A percentile compares a stretch with the other conserved stretches of the same genome.
Conservation (phyloP, 2,329 filamentous ascomycete species). For the Dendryphion nanum region DNA sequence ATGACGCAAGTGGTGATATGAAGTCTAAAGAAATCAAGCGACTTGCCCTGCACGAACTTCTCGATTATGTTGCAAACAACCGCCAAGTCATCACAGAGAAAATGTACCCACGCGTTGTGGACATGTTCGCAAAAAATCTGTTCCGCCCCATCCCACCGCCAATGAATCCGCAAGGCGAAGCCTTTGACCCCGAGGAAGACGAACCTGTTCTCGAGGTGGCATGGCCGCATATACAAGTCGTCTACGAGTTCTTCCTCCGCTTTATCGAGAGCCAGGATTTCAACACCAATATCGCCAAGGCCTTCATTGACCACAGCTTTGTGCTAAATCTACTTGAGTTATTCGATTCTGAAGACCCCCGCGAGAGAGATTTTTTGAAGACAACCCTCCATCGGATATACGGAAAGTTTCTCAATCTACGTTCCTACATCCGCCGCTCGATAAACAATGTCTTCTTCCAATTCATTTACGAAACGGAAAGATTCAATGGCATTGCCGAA, state of each 20-base stretch:
- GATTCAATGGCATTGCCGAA: conserved; percentile 97
- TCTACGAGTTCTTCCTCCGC: conserved; percentile 97
- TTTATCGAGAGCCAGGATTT: conserved; percentile 99
- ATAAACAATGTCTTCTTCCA: conserved; percentile 99
- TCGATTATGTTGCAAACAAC: conserved; percentile 98
- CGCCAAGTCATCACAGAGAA: conserved; percentile 97
- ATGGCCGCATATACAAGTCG: conserved; percentile 98
- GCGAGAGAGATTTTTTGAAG: conserved; percentile 96
- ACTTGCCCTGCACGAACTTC: conserved; percentile 87
- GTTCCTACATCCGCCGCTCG: conserved; percentile 94
- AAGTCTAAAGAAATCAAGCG: conserved; percentile 99
- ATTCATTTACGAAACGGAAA: conserved; percentile 97
- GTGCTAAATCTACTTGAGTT: conserved; percentile 93
- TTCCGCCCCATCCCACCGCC: conserved; percentile 96
- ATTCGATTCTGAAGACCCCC: conserved; percentile 96
- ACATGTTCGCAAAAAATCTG: conserved; percentile 99
- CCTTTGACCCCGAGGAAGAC: conserved; percentile 97
- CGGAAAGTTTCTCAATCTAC: conserved; percentile 95
- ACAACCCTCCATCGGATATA: conserved; percentile 98
- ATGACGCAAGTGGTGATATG: conserved; percentile 97
- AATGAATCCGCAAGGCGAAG: conserved; percentile 96
- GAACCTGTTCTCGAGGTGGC: conserved; percentile 97
- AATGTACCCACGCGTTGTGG: conserved; percentile 97
- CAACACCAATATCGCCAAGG: conserved; percentile 99
- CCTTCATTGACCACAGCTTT: conserved; percentile 97